These are phyloP conservation scores for Colletotrichum salicis DNA, from an alignment of 2,329 filamentous ascomycete genomes.

Conservation along the genomic window DNA sequence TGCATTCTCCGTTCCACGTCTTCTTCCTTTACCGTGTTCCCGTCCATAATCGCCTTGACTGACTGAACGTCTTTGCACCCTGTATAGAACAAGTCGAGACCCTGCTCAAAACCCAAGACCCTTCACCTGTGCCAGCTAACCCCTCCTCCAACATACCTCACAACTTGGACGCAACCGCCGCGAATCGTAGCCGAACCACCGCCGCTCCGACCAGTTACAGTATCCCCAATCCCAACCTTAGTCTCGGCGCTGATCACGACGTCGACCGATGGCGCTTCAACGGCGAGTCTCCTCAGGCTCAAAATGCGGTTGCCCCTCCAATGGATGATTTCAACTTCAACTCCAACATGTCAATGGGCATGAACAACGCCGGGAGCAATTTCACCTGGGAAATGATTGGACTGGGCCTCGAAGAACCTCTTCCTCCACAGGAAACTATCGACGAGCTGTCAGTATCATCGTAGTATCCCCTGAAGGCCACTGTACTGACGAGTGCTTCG, in stretches of 20 bases:
- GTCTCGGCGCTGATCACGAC: constrained; percentile 58
- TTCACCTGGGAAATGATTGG: constrained; percentile 84
- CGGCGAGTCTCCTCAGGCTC: constrained; percentile 62
- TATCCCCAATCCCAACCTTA: constrained; percentile 58
- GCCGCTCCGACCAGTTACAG: constrained; percentile 51
- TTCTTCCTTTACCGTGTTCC: constrained; percentile 1
- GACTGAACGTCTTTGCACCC: constrained; percentile 13
- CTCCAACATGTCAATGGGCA: constrained; percentile 58
- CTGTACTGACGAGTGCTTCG: constrained; percentile 7
- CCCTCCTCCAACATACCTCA: constrained; percentile 47
- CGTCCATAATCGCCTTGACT: constrained; percentile 2
- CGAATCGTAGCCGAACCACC: constrained; percentile 45
- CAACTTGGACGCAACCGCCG: constrained; percentile 41
- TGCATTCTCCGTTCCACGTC: not conserved
- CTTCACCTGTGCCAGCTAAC: constrained; percentile 45
- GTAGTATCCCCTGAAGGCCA: not conserved
- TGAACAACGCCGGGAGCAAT: constrained; percentile 62
- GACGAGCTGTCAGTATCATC: constrained; percentile 77
- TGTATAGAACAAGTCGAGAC: constrained; percentile 88
- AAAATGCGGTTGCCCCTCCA: constrained; percentile 35
- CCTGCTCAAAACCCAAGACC: constrained; percentile 82
- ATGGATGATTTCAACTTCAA: constrained; percentile 71
- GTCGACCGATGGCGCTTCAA: constrained; percentile 66
- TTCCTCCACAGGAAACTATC: constrained; percentile 71
- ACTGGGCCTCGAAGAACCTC: constrained; percentile 67